A percentile compares a stretch with the other conserved stretches of the same genome.
These are phyloP conservation scores for Hibiscus mutabilis DNA, from an alignment of 345 rosid species.

Conservation along the genomic window DNA sequence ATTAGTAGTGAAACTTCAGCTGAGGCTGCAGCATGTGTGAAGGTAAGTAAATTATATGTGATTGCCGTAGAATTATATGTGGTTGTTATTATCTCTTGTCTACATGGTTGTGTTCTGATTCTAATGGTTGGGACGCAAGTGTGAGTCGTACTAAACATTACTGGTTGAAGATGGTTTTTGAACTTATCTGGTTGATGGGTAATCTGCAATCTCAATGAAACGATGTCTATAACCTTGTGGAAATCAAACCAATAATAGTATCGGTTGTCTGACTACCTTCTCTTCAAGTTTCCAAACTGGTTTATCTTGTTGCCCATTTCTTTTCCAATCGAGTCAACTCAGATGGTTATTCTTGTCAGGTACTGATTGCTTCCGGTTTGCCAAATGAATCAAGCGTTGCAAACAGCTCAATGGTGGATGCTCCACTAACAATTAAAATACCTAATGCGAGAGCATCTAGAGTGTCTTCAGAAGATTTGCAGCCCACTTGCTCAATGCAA, in stretches of 20 bases:
- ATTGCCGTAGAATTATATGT: neutral
- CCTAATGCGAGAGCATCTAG: conserved; percentile 46
- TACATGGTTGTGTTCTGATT: neutral
- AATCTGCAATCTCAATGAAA: neutral
- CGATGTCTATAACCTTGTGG: neutral
- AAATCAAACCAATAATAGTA: neutral
- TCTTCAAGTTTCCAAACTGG: neutral
- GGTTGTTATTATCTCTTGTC: neutral
- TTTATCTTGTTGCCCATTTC: neutral
- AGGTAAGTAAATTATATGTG: conserved; percentile 34
- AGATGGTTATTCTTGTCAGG: conserved; percentile 39
- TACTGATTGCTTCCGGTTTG: conserved; percentile 72
- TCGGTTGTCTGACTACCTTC: neutral
- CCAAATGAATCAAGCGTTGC: conserved; percentile 52
- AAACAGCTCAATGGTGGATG: conserved; percentile 56
- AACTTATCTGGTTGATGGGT: neutral
- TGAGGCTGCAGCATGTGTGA: conserved; percentile 85
- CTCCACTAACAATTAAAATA: conserved; percentile 81
- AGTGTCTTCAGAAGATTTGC: conserved; percentile 42
- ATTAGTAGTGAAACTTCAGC: conserved; percentile 52
- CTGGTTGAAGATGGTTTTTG: neutral
- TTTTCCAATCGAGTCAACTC: neutral
- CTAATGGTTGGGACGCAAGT: neutral
- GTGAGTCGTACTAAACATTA: neutral
- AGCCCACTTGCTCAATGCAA: conserved; percentile 33